A percentile compares a stretch with the other conserved stretches of the same genome.
These are phyloP conservation scores for Neotropicomus parvogracilis DNA, from an alignment of 1,284 basidiomycete genomes.

Conservation along the genomic window DNA sequence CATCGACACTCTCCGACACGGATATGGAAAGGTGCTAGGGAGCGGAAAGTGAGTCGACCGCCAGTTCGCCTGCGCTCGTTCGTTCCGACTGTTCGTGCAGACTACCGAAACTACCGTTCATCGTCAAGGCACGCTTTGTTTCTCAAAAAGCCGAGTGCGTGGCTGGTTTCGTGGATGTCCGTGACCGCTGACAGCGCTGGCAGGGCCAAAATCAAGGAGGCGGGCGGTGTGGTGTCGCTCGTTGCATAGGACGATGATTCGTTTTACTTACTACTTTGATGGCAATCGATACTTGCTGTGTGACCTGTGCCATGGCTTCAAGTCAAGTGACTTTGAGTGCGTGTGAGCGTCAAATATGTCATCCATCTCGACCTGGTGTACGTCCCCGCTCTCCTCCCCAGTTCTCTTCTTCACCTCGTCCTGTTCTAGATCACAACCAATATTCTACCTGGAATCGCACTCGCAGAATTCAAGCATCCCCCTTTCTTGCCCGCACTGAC, in stretches of 20 bases:
- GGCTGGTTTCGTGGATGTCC: background rate
- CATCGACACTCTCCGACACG: slow-evolving; percentile 81
- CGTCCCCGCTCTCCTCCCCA: slow-evolving; percentile 4
- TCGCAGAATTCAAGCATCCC: slow-evolving; percentile 45
- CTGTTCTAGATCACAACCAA: slow-evolving; percentile 43
- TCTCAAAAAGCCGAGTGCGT: slow-evolving; percentile 85
- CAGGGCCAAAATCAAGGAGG: slow-evolving; percentile 86
- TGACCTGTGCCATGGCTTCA: too few species aligned
- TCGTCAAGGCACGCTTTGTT: slow-evolving; percentile 94
- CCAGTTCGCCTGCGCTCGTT: background rate
- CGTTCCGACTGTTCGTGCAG: slow-evolving; percentile 34
- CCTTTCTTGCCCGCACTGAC: slow-evolving; percentile 49
- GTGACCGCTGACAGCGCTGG: slow-evolving; percentile 5
- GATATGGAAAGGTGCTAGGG: slow-evolving; percentile 90
- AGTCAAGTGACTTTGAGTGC: slow-evolving; percentile 3
- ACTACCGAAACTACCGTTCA: slow-evolving; percentile 82
- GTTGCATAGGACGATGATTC: slow-evolving; percentile 63
- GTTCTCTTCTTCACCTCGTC: background rate
- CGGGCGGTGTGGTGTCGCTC: slow-evolving; percentile 89
- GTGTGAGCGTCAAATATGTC: slow-evolving; percentile 24
- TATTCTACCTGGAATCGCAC: slow-evolving; percentile 56
- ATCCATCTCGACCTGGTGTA: slow-evolving; percentile 36
- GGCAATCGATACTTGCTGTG: too few species aligned
- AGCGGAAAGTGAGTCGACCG: slow-evolving; percentile 67
- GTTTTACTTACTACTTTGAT: too few species aligned